Conservation (phyloP, 192 early-diverging fungal genomes). For the Jimgerdemannia lactiflua region DNA sequence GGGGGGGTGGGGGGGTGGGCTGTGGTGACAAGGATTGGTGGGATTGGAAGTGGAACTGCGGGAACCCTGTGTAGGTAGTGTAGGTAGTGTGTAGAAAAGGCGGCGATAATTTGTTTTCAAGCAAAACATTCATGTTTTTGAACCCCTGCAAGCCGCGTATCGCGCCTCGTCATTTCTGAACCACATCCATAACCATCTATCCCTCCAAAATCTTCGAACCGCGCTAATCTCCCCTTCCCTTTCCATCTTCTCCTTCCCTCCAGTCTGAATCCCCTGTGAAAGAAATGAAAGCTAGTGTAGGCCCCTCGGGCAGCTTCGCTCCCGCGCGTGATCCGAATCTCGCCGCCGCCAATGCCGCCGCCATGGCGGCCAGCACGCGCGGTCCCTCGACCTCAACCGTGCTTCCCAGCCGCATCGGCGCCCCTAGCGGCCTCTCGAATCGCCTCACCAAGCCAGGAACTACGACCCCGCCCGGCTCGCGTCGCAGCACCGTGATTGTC, state of each 20-base stretch:
- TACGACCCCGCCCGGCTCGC: slow-evolving; percentile 12
- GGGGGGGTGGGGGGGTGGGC: too few relatives aligned
- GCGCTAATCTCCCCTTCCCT: not conserved
- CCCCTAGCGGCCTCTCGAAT: slow-evolving; percentile 14
- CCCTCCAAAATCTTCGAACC: too few relatives aligned
- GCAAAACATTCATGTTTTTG: too few relatives aligned
- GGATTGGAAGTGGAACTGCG: too few relatives aligned
- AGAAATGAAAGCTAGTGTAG: not conserved
- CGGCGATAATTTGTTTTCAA: too few relatives aligned
- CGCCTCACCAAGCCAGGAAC: slow-evolving; percentile 11
- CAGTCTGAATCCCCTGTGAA: not conserved
- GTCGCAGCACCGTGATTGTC: not conserved
- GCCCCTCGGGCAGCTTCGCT: slow-evolving; percentile 17
- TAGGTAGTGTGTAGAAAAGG: too few relatives aligned
- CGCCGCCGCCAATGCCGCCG: slow-evolving; percentile 12
- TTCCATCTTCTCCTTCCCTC: not conserved
- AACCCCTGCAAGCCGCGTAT: too few relatives aligned
- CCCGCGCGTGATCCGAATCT: slow-evolving; percentile 22
- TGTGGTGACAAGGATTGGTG: too few relatives aligned
- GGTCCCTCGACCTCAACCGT: slow-evolving; percentile 18
- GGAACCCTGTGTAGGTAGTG: too few relatives aligned
- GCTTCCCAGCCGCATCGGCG: slow-evolving; percentile 16
- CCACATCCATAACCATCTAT: too few relatives aligned
- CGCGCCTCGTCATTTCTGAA: too few relatives aligned
- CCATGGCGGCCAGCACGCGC: slow-evolving; percentile 8